Percentiles rank a stretch among this genome's conserved stretches.
Conservation (phyloP, 1,139 yeast genomes). For the Candida tetrigidarum region DNA sequence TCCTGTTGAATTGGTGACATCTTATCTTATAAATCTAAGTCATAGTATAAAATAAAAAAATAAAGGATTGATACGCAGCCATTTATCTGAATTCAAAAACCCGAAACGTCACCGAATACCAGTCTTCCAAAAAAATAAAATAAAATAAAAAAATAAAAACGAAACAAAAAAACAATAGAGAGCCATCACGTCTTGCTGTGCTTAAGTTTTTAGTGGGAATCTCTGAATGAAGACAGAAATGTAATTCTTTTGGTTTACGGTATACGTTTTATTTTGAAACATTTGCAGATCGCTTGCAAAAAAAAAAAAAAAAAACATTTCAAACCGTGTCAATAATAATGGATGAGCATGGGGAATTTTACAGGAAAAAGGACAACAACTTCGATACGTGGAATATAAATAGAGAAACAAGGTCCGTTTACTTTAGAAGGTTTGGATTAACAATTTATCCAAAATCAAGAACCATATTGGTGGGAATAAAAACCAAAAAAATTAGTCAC, state of each 20-base stretch:
- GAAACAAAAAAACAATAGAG: background rate
- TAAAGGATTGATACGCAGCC: too few relatives aligned
- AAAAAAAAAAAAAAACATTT: background rate
- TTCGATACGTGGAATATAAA: background rate
- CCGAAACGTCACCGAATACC: background rate
- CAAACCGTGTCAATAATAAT: background rate
- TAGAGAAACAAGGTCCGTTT: background rate
- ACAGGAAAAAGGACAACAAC: background rate
- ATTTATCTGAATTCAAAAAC: background rate
- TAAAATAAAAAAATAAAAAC: background rate
- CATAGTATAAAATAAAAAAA: too few relatives aligned
- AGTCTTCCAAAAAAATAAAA: background rate
- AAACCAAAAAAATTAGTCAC: constrained; percentile 4
- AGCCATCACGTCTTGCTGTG: background rate
- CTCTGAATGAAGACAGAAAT: background rate
- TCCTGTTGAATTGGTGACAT: too few relatives aligned
- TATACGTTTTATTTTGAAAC: background rate
- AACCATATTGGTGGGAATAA: background rate
- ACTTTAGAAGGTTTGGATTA: background rate
- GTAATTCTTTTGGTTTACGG: background rate
- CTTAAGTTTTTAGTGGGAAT: constrained; percentile 2
- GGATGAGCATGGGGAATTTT: background rate
- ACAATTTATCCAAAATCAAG: background rate
- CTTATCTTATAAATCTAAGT: too few relatives aligned
- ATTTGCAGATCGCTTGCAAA: background rate